These are phyloP conservation scores for Prunus mume DNA, from an alignment of 306 rosid species.

Conservation along the genomic window DNA sequence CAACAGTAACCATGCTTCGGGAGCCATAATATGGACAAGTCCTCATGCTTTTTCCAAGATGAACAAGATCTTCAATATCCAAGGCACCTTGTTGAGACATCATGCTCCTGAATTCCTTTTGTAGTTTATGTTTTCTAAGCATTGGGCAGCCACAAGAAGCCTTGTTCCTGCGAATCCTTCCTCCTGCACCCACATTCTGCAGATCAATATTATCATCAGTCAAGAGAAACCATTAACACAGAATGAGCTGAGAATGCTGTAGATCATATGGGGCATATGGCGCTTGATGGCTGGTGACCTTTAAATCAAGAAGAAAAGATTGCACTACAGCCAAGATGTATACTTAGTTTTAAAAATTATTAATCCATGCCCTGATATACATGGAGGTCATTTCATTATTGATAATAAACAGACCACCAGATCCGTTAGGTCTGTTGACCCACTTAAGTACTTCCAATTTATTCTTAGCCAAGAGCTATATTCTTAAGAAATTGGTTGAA, in stretches of 20 bases:
- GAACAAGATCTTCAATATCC: constrained; percentile 95
- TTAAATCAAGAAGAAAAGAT: constrained; percentile 11
- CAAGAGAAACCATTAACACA: constrained; percentile 9
- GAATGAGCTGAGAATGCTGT: neutral
- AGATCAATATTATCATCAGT: constrained; percentile 32
- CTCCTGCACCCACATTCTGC: constrained; percentile 62
- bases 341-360: neutral
- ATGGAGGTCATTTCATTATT: neutral
- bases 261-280: neutral
- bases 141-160: constrained; percentile 85
- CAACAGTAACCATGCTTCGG: constrained; percentile 68
- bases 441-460: neutral
- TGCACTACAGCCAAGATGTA: constrained; percentile 3
- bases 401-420: neutral
- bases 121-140: constrained; percentile 71
- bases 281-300: neutral
- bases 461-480: neutral
- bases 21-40: constrained; percentile 96
- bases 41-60: constrained; percentile 71
- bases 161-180: constrained; percentile 57
- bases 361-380: neutral
- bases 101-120: constrained; percentile 63
- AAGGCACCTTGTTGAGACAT: constrained; percentile 67
- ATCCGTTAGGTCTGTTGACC: neutral
- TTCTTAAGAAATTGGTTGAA: neutral